Percentiles rank a stretch among this genome's conserved stretches.
These are phyloP conservation scores for Rhizopus delemar DNA, from an alignment of 371 early-diverging fungal species.

Conservation along the genomic window DNA sequence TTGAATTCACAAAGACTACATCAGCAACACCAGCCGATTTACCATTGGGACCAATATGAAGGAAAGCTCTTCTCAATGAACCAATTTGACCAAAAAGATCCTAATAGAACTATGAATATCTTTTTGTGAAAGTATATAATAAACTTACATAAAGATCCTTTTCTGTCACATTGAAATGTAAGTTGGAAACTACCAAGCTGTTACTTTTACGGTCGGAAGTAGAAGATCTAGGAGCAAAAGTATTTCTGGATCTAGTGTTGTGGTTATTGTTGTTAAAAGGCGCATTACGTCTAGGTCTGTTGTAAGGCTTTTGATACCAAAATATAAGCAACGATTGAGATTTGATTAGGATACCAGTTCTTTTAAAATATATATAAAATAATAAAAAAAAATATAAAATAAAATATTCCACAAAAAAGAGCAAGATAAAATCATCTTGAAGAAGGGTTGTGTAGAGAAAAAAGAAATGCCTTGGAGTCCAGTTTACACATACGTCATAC, in stretches of 20 bases:
- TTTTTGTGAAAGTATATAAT: neutral
- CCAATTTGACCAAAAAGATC: constrained; percentile 61
- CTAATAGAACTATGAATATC: constrained; percentile 20
- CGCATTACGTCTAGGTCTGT: constrained; percentile 26
- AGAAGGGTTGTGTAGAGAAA: constrained; percentile 4
- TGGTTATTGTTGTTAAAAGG: constrained; percentile 12
- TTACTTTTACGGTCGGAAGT: constrained; percentile 24
- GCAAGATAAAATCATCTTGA: neutral
- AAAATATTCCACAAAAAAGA: constrained; percentile 17
- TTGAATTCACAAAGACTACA: constrained; percentile 50
- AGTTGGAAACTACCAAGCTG: constrained; percentile 55
- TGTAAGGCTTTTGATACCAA: constrained; percentile 26
- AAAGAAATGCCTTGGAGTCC: constrained; percentile 10
- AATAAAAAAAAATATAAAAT: constrained; percentile 14
- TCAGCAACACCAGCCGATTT: constrained; percentile 68
- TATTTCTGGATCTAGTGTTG: constrained; percentile 2
- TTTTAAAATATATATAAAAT: constrained; percentile 18
- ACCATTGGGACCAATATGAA: constrained; percentile 62
- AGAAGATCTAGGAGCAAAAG: neutral
- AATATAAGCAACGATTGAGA: constrained; percentile 21
- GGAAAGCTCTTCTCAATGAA: constrained; percentile 47
- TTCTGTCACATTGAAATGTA: constrained; percentile 67
- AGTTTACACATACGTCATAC: neutral
- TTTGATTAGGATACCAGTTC: constrained; percentile 25
- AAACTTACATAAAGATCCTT: constrained; percentile 66